Evolutionary conservation across 2,329 filamentous ascomycete genomes (phyloP), one percentile per base, ranked within the genome.

Genomic region (Thielaviopsis populi): DNA sequence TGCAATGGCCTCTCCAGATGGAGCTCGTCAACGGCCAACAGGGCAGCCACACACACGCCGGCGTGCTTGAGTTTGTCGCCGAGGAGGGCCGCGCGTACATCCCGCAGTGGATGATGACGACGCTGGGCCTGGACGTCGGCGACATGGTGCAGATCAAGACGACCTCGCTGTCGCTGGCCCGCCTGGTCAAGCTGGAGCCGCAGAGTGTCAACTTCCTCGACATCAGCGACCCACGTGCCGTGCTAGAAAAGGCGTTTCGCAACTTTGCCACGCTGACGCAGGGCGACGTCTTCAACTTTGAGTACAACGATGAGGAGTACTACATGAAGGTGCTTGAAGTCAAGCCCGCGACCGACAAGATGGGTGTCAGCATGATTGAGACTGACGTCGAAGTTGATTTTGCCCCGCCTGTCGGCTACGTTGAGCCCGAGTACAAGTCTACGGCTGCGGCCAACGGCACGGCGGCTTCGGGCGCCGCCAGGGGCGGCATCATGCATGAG

Each of bases 301-400:
- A 87, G 69, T 99, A 99, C 77, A 99, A 99, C 74, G 91, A 97
- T 72, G 88, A 91, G 67, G 80, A 91, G 10, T 99, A 94, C 76
- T 87, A 94, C 68, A 90, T 99, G 72, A 91, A 90, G 2, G 94
- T 99, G 1, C 76, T 97, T 15, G 92, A 97, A 71, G 89, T 95
- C 46, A 96, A 96, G 75, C 94, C 94, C 1, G 84, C 89, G 68
- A 86, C 82, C 2, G 83, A 87, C 1, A 88, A 89, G 69, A 91
- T 89, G 79, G 87, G 88, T 66, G 91, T 99, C 63, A 91, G 91
- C 70, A 95, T 96, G 74, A 86, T 96, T 63, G 94, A 99, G 76
- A 99, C 94, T 0, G 94, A 99, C 77, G 82, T 99, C 13, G 90
- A 90, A 64, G 94, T 99, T 67, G 94, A 99, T 71, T 99, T 99